A percentile compares a stretch with the other conserved stretches of the same genome.
These are phyloP conservation scores for Tolypocladium capitatum DNA, from an alignment of 2,329 filamentous ascomycete species.

Conservation along the genomic window DNA sequence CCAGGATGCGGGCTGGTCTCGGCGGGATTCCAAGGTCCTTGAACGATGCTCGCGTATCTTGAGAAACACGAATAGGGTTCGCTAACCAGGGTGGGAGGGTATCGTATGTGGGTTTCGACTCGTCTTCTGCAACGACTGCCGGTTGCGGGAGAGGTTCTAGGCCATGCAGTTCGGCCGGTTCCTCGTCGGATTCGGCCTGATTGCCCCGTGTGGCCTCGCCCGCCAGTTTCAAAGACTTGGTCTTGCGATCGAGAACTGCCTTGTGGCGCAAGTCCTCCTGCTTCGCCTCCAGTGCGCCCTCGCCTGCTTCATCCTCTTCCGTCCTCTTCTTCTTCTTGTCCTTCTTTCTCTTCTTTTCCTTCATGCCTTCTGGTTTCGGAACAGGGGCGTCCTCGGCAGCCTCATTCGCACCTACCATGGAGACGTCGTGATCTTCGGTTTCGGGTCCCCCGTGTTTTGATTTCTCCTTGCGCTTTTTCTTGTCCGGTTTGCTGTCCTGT, in stretches of 20 bases:
- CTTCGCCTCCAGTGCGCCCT: slow-evolving; percentile 13
- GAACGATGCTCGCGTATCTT: slow-evolving; percentile 49
- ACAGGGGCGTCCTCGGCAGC: neutral
- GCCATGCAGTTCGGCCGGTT: slow-evolving; percentile 45
- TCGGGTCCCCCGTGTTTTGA: neutral
- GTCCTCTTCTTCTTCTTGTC: slow-evolving; percentile 9
- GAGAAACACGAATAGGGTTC: slow-evolving; percentile 55
- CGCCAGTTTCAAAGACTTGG: slow-evolving; percentile 39
- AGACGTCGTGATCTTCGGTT: neutral
- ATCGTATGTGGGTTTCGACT: slow-evolving; percentile 54
- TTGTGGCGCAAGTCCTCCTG: slow-evolving; percentile 28
- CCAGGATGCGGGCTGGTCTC: slow-evolving; percentile 47
- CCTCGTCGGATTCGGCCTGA: slow-evolving; percentile 16
- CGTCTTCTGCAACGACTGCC: slow-evolving; percentile 41
- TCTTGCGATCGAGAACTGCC: slow-evolving; percentile 39
- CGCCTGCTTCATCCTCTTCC: slow-evolving; percentile 12
- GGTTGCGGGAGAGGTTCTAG: slow-evolving; percentile 76
- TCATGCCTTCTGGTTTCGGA: slow-evolving; percentile 2
- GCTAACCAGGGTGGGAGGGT: slow-evolving; percentile 73
- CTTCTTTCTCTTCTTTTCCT: slow-evolving; percentile 4
- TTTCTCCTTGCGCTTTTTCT: neutral
- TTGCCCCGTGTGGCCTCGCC: slow-evolving; percentile 24
- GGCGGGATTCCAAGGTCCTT: slow-evolving; percentile 46
- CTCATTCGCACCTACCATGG: slow-evolving; percentile 3
- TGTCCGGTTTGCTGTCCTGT: neutral